Evolutionary conservation across 768 basidiomycete species (phyloP).

Genomic region (Stropharia rugosoannulata): DNA sequence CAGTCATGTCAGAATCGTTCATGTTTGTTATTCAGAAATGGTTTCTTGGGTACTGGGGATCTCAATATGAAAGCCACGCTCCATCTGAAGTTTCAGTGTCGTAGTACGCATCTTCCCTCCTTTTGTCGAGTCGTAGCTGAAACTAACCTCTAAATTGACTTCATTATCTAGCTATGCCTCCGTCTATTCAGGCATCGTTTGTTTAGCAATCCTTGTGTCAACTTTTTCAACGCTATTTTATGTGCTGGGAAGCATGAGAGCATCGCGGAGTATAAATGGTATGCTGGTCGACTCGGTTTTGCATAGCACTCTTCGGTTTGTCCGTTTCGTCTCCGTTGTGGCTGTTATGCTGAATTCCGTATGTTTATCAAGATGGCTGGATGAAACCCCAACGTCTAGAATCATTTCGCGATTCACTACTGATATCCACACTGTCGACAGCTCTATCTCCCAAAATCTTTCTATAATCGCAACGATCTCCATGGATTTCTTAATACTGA

Average conservation of each 20-base stretch:
- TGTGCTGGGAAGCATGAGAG: slow-evolving; percentile 46
- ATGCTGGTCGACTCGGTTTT: slow-evolving; percentile 51
- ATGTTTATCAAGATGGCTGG: slow-evolving; percentile 38
- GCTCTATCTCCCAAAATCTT: slow-evolving; percentile 26
- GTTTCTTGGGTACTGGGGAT: slow-evolving; percentile 46
- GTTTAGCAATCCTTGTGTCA: slow-evolving; percentile 26
- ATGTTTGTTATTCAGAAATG: slow-evolving; percentile 34
- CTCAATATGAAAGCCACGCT: slow-evolving; percentile 32
- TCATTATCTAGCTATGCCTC: too few species aligned
- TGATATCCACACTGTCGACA: slow-evolving; percentile 37
- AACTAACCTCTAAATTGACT: neutral
- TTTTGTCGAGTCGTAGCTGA: neutral
- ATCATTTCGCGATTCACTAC: slow-evolving; percentile 65
- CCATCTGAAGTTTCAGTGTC: slow-evolving; percentile 29
- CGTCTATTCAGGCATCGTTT: neutral
- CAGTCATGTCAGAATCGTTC: slow-evolving; percentile 24
- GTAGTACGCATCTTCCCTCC: neutral
- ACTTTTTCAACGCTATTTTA: slow-evolving; percentile 34
- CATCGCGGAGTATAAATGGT: slow-evolving; percentile 52
- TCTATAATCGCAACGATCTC: neutral
- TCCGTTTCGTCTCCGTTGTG: neutral
- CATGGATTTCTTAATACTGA: too few species aligned
- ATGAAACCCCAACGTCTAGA: slow-evolving; percentile 41
- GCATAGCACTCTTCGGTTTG: slow-evolving; percentile 59
- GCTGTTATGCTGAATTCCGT: neutral